These are phyloP conservation scores for Mucor plumbeus DNA, from an alignment of 371 early-diverging fungal genomes.

Conservation along the genomic window DNA sequence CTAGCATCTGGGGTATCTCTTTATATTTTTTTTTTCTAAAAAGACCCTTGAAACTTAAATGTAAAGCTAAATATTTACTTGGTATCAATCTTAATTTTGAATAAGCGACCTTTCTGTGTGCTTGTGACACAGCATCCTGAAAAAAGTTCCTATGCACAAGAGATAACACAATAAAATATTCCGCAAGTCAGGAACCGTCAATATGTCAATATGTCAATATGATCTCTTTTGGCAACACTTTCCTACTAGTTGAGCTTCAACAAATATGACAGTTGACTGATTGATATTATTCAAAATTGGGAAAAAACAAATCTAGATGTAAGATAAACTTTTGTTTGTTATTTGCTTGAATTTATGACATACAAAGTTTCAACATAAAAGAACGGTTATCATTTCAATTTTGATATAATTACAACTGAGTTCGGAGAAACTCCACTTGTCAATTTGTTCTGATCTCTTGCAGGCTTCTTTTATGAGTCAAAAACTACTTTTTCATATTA, in stretches of 20 bases:
- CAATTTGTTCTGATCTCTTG: slow-evolving; percentile 1
- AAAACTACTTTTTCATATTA: background rate
- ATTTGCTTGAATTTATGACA: background rate
- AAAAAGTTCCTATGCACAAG: slow-evolving; percentile 1
- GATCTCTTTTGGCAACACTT: background rate
- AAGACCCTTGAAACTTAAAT: too few species aligned
- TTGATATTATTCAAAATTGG: background rate
- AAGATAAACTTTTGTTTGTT: background rate
- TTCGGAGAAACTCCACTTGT: slow-evolving; percentile 28
- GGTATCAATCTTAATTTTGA: too few species aligned
- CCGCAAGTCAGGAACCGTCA: slow-evolving; percentile 4
- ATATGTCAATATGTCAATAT: background rate
- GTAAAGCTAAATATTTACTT: too few species aligned
- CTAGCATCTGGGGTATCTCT: too few species aligned
- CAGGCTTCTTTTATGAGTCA: background rate
- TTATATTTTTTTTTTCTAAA: too few species aligned
- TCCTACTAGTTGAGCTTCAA: background rate
- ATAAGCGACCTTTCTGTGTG: too few species aligned
- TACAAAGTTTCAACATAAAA: slow-evolving; percentile 1
- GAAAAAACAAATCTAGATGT: slow-evolving; percentile 8
- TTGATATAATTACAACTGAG: slow-evolving; percentile 17
- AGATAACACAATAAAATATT: background rate
- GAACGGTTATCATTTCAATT: slow-evolving; percentile 17
- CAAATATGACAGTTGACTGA: background rate
- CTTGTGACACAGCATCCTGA: too few species aligned